Conservation (phyloP, 805 yeast genomes). For the Metschnikowia cubensis region DNA sequence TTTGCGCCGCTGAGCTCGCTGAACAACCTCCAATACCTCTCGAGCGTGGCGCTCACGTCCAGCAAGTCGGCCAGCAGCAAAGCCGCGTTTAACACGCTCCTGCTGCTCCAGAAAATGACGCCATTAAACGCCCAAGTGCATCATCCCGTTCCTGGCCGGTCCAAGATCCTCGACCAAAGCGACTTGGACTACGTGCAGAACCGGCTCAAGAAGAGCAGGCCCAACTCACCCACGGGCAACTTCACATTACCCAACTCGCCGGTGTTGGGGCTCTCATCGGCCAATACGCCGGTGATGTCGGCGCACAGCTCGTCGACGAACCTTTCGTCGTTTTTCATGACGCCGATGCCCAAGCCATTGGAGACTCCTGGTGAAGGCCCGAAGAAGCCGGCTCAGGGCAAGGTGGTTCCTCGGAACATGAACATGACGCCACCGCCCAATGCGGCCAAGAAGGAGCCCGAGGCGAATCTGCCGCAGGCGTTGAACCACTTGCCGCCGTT, state of each 20-base stretch:
- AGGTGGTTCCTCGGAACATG: background rate
- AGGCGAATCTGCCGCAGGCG: conserved; percentile 1
- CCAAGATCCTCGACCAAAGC: conserved; percentile 35
- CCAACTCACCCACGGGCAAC: conserved; percentile 42
- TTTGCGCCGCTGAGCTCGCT: conserved; percentile 16
- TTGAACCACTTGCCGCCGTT: conserved; percentile 42
- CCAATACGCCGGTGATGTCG: conserved; percentile 39
- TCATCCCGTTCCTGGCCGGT: conserved; percentile 17
- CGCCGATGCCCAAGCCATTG: conserved; percentile 18
- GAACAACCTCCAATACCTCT: conserved; percentile 30
- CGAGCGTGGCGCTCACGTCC: conserved; percentile 38
- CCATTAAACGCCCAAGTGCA: conserved; percentile 25
- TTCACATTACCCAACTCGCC: conserved; percentile 45
- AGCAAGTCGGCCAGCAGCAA: conserved; percentile 23
- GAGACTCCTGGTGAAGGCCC: background rate
- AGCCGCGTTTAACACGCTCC: conserved; percentile 29
- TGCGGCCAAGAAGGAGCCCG: background rate
- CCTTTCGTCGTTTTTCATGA: conserved; percentile 33
- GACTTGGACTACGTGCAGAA: conserved; percentile 47
- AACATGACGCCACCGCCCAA: background rate
- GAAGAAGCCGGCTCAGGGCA: background rate
- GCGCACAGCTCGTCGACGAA: conserved; percentile 41
- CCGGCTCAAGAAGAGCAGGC: conserved; percentile 45
- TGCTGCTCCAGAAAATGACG: conserved; percentile 61
- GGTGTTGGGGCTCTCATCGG: conserved; percentile 35